Evolutionary conservation across 2,329 filamentous ascomycete species (phyloP), one percentile per base, ranked within the genome.

Genomic region (Fonsecaea nubica): DNA sequence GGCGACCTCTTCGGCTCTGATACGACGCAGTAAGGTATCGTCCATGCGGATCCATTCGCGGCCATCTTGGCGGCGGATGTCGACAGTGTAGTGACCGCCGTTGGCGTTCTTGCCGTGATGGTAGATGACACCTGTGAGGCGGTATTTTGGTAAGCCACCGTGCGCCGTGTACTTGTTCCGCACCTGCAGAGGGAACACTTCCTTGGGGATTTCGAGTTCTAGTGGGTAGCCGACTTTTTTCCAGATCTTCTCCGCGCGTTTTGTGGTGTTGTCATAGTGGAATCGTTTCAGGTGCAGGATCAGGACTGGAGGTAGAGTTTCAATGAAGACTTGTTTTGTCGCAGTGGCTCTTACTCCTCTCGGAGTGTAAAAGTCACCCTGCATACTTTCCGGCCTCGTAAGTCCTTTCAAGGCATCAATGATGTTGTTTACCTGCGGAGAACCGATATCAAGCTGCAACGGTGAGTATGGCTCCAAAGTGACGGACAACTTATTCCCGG

Each of bases 71-170:
- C 95, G 90, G 65, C 93, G 89, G 48, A 97, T 90, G 77, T 99
- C 95, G n/a, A 96, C 94, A 1, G 95, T 99, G 79, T 99, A 99
- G 78, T 99, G 95, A 3, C 95, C 95, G 60, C 92, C 93, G 70
- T 91, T 96, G 40, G 95, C 95, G 73, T 96, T 96, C 82, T 96
- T 97, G 67, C 95, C 95, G 74, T 99, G 95, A 75, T 99, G 95
- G 76, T 99, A 99, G 25, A 99, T 93, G 35, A 96, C 95, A 21
- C 90, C 91, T 69, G 89, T 95, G 13, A 99, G 86, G 58, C 88
- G 89, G 79, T 98, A 99, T 76, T 89, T 91, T 4, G 93, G 93
- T 66, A 92, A 83, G 1, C 88, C 87, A 52, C 89, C 89, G 70
- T 90, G 88, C 15, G 87, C 82, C 32, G 85, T 82, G 69, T 91